Conservation (phyloP, 2,329 filamentous ascomycete species). For the Gyromitra esculenta region DNA sequence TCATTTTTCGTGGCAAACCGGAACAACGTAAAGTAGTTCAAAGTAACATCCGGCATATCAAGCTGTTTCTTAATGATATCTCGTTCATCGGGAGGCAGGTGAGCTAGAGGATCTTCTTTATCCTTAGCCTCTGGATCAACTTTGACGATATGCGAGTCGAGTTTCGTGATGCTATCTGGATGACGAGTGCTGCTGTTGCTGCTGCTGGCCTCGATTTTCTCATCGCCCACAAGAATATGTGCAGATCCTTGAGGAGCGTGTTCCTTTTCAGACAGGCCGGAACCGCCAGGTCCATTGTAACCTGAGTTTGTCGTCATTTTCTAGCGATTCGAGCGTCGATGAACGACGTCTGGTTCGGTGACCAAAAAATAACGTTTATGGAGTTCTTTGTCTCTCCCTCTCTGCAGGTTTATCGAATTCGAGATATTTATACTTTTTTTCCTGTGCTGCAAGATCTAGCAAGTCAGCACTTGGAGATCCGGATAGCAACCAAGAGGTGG, state of each 20-base stretch:
- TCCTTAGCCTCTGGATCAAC: constrained; percentile 34
- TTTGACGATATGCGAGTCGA: constrained; percentile 53
- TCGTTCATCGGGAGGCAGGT: constrained; percentile 73
- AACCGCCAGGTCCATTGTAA: background rate
- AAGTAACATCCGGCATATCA: constrained; percentile 70
- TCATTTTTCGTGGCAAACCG: constrained; percentile 76
- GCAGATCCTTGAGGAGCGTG: background rate
- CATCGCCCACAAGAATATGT: constrained; percentile 18
- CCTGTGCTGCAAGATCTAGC: background rate
- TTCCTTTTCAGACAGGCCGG: constrained; percentile 16
- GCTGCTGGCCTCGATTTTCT: constrained; percentile 26
- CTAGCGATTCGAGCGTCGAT: background rate
- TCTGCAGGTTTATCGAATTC: background rate
- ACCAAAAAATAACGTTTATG: background rate
- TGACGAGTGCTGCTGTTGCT: constrained; percentile 15
- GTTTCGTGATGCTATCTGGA: constrained; percentile 36
- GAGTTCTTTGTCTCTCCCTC: constrained; percentile 13
- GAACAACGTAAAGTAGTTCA: constrained; percentile 73
- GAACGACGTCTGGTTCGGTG: constrained; percentile 15
- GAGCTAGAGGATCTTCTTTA: constrained; percentile 68
- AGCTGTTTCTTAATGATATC: constrained; percentile 75
- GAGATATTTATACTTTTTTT: background rate
- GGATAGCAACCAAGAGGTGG: background rate
- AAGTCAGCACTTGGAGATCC: background rate
- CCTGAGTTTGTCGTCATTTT: constrained; percentile 19